Conservation (phyloP, 805 yeast genomes). For the Wickerhamomyces subpelliculosus region DNA sequence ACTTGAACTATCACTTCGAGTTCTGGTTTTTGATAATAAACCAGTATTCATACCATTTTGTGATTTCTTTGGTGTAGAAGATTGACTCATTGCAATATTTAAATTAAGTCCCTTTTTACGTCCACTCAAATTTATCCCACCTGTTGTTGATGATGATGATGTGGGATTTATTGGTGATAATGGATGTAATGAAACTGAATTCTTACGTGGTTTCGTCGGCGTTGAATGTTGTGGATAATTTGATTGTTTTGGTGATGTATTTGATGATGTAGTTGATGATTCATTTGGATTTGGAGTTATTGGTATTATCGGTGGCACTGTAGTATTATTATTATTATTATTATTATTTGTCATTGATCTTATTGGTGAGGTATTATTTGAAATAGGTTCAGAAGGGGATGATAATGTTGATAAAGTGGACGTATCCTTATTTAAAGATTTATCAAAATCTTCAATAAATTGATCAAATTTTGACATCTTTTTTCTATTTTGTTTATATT, state of each 20-base stretch:
- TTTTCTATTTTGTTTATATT: constrained; percentile 3
- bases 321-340: neutral
- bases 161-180: constrained; percentile 6
- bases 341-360: constrained; percentile 7
- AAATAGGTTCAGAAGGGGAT: constrained; percentile 17
- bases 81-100: constrained; percentile 11
- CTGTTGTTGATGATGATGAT: too few species aligned
- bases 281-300: constrained; percentile 1
- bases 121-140: too few species aligned
- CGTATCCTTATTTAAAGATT: constrained; percentile 27
- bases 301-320: neutral
- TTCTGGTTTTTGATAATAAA: too few species aligned
- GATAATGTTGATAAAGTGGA: constrained; percentile 23
- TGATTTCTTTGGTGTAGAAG: neutral
- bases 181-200: constrained; percentile 11
- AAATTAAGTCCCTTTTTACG: constrained; percentile 18
- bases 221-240: constrained; percentile 16
- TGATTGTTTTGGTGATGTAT: neutral
- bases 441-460: constrained; percentile 29
- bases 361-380: too few species aligned
- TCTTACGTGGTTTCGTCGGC: constrained; percentile 20
- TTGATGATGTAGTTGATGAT: neutral
- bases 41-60: too few species aligned
- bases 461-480: constrained; percentile 25
- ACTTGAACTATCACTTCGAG: too few species aligned